Percentiles rank a stretch among this genome's conserved stretches.
These are phyloP conservation scores for Mortierella antarctica DNA, from an alignment of 192 early-diverging fungal genomes.

Conservation along the genomic window DNA sequence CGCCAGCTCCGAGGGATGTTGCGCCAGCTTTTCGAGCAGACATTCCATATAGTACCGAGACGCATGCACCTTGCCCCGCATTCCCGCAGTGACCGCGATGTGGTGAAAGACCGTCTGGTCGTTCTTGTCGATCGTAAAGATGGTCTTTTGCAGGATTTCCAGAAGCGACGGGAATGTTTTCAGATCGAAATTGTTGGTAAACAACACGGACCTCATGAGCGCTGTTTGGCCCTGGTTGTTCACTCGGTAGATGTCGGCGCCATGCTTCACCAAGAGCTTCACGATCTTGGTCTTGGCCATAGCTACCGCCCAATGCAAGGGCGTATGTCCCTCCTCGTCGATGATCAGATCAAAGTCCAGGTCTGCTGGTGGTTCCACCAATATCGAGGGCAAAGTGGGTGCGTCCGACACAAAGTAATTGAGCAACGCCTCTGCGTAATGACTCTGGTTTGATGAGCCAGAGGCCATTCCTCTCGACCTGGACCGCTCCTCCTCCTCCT, in stretches of 20 bases:
- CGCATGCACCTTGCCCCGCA: slow-evolving; percentile 76
- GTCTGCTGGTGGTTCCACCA: slow-evolving; percentile 65
- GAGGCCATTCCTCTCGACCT: slow-evolving; percentile 1
- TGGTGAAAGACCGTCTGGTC: slow-evolving; percentile 94
- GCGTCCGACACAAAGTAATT: slow-evolving; percentile 59
- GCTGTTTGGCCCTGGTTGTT: slow-evolving; percentile 93
- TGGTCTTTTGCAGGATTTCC: slow-evolving; percentile 77
- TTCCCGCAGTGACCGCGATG: slow-evolving; percentile 76
- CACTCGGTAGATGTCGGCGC: slow-evolving; percentile 74
- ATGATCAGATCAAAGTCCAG: slow-evolving; percentile 87
- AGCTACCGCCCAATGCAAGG: slow-evolving; percentile 96
- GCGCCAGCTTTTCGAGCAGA: slow-evolving; percentile 73
- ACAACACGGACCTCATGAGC: slow-evolving; percentile 89
- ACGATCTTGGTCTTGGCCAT: slow-evolving; percentile 84
- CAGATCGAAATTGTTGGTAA: slow-evolving; percentile 89
- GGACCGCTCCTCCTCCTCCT: neutral
- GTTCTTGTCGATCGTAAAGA: slow-evolving; percentile 80
- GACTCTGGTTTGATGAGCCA: slow-evolving; percentile 12
- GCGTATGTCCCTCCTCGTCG: slow-evolving; percentile 96
- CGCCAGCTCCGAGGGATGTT: slow-evolving; percentile 81
- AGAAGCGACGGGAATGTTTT: slow-evolving; percentile 82
- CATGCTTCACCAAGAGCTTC: slow-evolving; percentile 77
- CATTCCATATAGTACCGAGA: slow-evolving; percentile 93
- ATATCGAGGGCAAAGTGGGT: slow-evolving; percentile 61
- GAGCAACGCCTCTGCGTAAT: slow-evolving; percentile 48